These are phyloP conservation scores for Spencermartinsiella europaea DNA, from an alignment of 805 yeast genomes.

Conservation along the genomic window DNA sequence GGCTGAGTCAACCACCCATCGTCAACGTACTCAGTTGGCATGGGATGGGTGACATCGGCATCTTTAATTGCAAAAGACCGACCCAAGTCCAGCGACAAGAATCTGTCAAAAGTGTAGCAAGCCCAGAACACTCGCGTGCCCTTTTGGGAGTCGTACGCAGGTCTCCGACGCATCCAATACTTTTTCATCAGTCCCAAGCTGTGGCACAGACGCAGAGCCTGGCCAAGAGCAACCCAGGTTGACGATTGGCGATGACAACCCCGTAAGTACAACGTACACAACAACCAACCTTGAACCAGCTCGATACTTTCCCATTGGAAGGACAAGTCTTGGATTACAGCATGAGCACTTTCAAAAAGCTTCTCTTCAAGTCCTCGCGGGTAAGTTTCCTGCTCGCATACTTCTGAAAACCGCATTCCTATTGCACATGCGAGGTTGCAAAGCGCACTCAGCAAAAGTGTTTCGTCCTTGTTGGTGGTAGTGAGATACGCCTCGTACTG, in stretches of 20 bases:
- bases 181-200: constrained; percentile 42
- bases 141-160: constrained; percentile 39
- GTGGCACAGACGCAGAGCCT: constrained; percentile 39
- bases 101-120: constrained; percentile 49
- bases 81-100: constrained; percentile 51
- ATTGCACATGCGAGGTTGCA: constrained; percentile 46
- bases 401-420: constrained; percentile 48
- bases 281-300: constrained; percentile 47
- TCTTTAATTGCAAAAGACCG: constrained; percentile 37
- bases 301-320: constrained; percentile 52
- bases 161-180: constrained; percentile 5
- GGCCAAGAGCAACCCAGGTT: constrained; percentile 38
- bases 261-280: constrained; percentile 41
- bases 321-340: constrained; percentile 36
- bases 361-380: constrained; percentile 36
- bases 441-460: constrained; percentile 46
- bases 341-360: constrained; percentile 39
- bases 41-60: constrained; percentile 32
- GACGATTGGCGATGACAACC: constrained; percentile 42
- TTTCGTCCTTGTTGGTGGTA: constrained; percentile 23
- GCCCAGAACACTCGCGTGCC: constrained; percentile 51
- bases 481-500: constrained; percentile 36
- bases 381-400: constrained; percentile 22
- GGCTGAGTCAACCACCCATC: constrained; percentile 47
- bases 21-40: constrained; percentile 22